phyloP scores from a whole-genome alignment of 2,329 filamentous ascomycete genomes.

The Colletotrichum sp. region DNA sequence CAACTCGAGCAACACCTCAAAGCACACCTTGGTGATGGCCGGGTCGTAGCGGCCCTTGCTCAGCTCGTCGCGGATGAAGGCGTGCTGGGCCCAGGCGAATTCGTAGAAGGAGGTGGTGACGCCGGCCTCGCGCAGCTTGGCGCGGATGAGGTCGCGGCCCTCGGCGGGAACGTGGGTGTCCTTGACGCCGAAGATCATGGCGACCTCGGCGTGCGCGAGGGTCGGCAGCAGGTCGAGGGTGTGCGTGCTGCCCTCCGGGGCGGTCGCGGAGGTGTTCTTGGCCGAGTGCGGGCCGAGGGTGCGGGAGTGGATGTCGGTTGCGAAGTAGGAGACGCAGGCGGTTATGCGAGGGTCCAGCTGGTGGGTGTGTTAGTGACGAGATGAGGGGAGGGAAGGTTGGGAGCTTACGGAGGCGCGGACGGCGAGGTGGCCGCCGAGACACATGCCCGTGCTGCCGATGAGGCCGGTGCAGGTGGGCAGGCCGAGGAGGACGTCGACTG shows the following conservation, averaged over 20 bases:
- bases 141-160: slow-evolving; percentile 83
- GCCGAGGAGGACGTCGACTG: slow-evolving; percentile 73
- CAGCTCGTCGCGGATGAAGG: slow-evolving; percentile 91
- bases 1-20: slow-evolving; percentile 86
- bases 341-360: slow-evolving; percentile 76
- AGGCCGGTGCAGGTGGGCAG: slow-evolving; percentile 80
- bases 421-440: slow-evolving; percentile 87
- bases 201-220: slow-evolving; percentile 79
- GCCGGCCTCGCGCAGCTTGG: slow-evolving; percentile 78
- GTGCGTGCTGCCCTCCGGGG: slow-evolving; percentile 48
- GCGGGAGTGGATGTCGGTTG: slow-evolving; percentile 84
- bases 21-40: slow-evolving; percentile 84
- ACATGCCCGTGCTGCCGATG: slow-evolving; percentile 87
- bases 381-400: not conserved
- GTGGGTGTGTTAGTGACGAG: not conserved
- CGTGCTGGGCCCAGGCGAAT: slow-evolving; percentile 92
- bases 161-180: slow-evolving; percentile 88
- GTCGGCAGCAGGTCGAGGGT: slow-evolving; percentile 62
- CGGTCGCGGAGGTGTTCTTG: slow-evolving; percentile 50
- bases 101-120: slow-evolving; percentile 84
- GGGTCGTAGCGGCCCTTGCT: slow-evolving; percentile 95
- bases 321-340: slow-evolving; percentile 87
- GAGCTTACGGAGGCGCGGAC: slow-evolving; percentile 58
- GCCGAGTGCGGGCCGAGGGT: slow-evolving; percentile 68
- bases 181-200: slow-evolving; percentile 91